Percentiles rank a stretch among this genome's conserved stretches.
Conservation (phyloP, 202 grass and related monocot species). For the Setaria italica region DNA sequence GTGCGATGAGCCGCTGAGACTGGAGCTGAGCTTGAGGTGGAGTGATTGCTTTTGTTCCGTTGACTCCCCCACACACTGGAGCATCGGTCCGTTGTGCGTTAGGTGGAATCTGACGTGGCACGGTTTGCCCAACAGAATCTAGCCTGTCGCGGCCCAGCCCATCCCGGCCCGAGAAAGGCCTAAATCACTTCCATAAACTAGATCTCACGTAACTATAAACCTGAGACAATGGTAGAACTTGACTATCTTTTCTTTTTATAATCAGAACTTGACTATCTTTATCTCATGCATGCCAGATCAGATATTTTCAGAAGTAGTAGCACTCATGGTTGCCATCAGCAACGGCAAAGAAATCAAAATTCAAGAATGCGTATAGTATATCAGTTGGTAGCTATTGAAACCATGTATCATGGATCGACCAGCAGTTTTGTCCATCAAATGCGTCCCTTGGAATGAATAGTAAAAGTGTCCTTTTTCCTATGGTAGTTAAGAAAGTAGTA, state of each 20-base stretch:
- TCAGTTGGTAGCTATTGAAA: slow-evolving; percentile 40
- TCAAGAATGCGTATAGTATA: not conserved
- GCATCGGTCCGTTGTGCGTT: not conserved
- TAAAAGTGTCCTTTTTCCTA: slow-evolving; percentile 51
- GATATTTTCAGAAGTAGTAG: not conserved
- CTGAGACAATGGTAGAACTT: not conserved
- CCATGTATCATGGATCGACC: slow-evolving; percentile 38
- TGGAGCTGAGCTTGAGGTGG: slow-evolving; percentile 25
- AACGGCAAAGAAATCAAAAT: not conserved
- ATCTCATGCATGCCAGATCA: not conserved
- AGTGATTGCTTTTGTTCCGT: not conserved
- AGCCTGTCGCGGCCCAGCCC: too few relatives aligned
- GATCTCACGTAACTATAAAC: not conserved
- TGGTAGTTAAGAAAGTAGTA: slow-evolving; percentile 46
- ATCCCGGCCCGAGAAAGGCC: not conserved
- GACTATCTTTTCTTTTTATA: not conserved
- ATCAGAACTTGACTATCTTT: too few relatives aligned
- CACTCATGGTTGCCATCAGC: not conserved
- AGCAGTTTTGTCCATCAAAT: slow-evolving; percentile 28
- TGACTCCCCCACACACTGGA: not conserved
- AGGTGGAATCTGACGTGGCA: not conserved
- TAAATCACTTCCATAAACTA: not conserved
- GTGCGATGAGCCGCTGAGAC: not conserved
- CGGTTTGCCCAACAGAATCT: not conserved
- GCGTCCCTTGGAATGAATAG: slow-evolving; percentile 28